Evolutionary conservation across 257 asterid species (phyloP).

Genomic region (Eucommia ulmoides): DNA sequence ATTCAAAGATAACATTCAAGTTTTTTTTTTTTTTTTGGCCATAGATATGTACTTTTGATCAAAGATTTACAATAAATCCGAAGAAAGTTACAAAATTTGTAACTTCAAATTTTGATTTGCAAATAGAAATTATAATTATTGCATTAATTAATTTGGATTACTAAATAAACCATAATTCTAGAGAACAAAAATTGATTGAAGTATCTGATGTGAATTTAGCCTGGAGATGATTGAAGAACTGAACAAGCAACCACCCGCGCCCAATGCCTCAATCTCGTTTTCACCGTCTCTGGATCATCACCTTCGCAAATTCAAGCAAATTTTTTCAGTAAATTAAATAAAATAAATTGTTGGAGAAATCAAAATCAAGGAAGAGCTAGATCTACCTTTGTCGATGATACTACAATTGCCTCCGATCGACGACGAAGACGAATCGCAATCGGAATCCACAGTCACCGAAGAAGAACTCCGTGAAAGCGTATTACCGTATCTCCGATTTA

Average conservation of each 20-base stretch:
- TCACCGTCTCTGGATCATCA: background rate
- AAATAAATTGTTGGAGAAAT: no score
- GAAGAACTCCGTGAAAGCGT: slow-evolving; percentile 40
- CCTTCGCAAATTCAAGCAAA: background rate
- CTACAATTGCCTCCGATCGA: background rate
- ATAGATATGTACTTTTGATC: no score
- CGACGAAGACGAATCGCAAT: slow-evolving; percentile 3
- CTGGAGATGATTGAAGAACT: background rate
- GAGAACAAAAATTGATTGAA: no score
- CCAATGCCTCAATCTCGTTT: background rate
- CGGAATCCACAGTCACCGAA: slow-evolving; percentile 19
- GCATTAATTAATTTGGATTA: no score
- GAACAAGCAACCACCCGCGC: background rate
- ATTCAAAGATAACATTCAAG: no score
- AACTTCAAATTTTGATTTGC: no score
- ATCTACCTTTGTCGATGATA: background rate
- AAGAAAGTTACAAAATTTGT: no score
- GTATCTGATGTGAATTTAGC: background rate
- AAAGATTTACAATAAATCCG: no score
- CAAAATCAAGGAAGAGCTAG: background rate
- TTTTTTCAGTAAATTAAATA: no score
- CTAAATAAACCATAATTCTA: no score
- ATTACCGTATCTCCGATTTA: slow-evolving; percentile 20
- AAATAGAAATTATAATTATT: no score
- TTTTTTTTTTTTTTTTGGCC: no score